Conservation (phyloP, 371 early-diverging fungal species). For the Sporodiniella umbellata region DNA sequence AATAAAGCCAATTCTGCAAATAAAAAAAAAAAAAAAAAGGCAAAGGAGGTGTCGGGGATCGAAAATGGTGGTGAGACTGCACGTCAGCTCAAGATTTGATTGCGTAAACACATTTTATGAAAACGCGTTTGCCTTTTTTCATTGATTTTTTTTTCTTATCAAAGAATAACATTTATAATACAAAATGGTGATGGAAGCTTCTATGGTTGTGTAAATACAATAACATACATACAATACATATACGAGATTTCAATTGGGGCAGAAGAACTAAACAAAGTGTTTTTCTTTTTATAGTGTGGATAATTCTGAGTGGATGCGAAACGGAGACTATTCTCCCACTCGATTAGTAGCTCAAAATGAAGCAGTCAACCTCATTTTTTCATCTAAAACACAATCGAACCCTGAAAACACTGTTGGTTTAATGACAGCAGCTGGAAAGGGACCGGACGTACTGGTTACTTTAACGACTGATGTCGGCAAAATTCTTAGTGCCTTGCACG, state of each 20-base stretch:
- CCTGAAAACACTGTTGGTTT: slow-evolving; percentile 97
- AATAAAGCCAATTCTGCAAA: too few species aligned
- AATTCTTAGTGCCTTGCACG: slow-evolving; percentile 84
- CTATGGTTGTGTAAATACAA: slow-evolving; percentile 59
- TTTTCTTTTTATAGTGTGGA: slow-evolving; percentile 66
- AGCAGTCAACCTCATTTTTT: slow-evolving; percentile 90
- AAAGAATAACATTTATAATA: not conserved
- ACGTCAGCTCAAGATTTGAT: not conserved
- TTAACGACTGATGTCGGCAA: slow-evolving; percentile 90
- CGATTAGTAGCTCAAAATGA: slow-evolving; percentile 95
- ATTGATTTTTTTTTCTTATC: not conserved
- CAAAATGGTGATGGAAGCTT: slow-evolving; percentile 60
- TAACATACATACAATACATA: too few species aligned
- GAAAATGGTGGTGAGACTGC: too few species aligned
- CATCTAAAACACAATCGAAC: slow-evolving; percentile 88
- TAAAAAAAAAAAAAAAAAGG: too few species aligned
- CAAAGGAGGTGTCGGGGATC: too few species aligned
- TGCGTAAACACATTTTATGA: not conserved
- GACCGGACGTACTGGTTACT: slow-evolving; percentile 94
- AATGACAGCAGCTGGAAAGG: slow-evolving; percentile 95
- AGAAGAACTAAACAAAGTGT: not conserved
- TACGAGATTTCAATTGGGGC: not conserved
- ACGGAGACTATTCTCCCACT: slow-evolving; percentile 97
- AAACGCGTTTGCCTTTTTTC: not conserved
- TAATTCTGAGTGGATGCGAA: slow-evolving; percentile 99